Evolutionary conservation across 805 yeast species (phyloP).

Genomic region (Spathaspora girioi): DNA sequence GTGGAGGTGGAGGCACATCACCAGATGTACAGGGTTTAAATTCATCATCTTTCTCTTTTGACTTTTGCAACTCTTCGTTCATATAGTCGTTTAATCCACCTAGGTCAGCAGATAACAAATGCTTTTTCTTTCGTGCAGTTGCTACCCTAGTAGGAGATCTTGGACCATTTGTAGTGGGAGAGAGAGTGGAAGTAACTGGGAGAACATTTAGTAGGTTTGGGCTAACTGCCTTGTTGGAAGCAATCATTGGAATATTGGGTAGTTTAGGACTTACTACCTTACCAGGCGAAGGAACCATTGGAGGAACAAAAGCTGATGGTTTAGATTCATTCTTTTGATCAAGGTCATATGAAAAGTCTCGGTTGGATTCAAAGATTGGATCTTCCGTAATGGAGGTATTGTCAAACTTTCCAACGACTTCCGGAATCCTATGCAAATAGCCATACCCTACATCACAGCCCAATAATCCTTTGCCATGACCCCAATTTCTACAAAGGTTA

Average conservation of each 20-base stretch:
- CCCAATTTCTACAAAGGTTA: conserved; percentile 62
- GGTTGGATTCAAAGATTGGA: conserved; percentile 27
- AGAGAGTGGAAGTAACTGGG: conserved; percentile 9
- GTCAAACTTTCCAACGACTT: conserved; percentile 53
- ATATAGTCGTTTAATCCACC: conserved; percentile 34
- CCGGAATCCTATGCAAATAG: conserved; percentile 78
- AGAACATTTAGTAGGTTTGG: conserved; percentile 11
- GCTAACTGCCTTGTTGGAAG: conserved; percentile 5
- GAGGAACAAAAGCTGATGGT: conserved; percentile 2
- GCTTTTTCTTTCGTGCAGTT: conserved; percentile 26
- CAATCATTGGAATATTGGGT: conserved; percentile 12
- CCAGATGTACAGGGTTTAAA: conserved; percentile 2
- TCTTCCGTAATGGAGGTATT: conserved; percentile 26
- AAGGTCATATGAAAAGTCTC: conserved; percentile 14
- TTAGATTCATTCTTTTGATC: not conserved
- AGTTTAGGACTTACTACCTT: conserved; percentile 5
- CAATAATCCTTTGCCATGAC: conserved; percentile 70
- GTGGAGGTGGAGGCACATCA: conserved; percentile 26
- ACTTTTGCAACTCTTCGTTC: conserved; percentile 42
- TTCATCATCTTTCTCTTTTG: conserved; percentile 31
- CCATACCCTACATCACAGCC: conserved; percentile 98
- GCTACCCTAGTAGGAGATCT: conserved; percentile 7
- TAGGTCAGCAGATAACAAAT: conserved; percentile 17
- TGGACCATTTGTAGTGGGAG: conserved; percentile 15
- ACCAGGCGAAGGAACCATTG: conserved; percentile 1